These are phyloP conservation scores for Reutealis trisperma DNA, from an alignment of 345 rosid genomes.

Conservation along the genomic window DNA sequence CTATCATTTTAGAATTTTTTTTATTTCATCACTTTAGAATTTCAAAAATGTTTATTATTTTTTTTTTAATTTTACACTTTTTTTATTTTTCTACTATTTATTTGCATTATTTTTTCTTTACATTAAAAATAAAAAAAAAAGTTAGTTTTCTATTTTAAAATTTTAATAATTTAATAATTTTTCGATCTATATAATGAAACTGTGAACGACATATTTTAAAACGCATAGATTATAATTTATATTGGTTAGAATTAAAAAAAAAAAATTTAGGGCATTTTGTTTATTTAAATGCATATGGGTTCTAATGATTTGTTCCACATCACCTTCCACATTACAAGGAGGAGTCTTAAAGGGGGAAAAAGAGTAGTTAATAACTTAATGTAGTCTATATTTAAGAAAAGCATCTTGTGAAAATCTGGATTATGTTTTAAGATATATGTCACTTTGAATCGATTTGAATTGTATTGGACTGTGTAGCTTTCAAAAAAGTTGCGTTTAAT, in stretches of 20 bases:
- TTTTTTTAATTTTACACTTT: no score
- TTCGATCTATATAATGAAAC: no score
- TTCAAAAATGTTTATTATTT: no score
- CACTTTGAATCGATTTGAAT: conserved; percentile 18
- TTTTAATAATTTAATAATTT: no score
- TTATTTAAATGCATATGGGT: conserved; percentile 17
- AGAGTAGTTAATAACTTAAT: neutral
- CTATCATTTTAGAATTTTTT: no score
- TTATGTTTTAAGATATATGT: conserved; percentile 18
- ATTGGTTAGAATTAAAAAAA: neutral
- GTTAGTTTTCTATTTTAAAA: no score
- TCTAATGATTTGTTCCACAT: conserved; percentile 26
- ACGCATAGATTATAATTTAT: no score
- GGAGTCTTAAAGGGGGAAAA: neutral
- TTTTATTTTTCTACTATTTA: no score
- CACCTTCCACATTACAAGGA: conserved; percentile 13
- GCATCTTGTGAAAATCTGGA: conserved; percentile 12
- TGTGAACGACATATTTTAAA: no score
- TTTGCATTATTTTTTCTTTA: no score
- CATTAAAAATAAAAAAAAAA: no score
- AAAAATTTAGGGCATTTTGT: neutral
- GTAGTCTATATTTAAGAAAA: neutral
- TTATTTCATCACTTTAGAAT: no score
- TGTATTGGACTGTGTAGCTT: conserved; percentile 24
- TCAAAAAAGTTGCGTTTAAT: conserved; percentile 22